These are phyloP conservation scores for Xylariomycetidae sp. DNA, from an alignment of 2,329 filamentous ascomycete genomes.

Conservation along the genomic window DNA sequence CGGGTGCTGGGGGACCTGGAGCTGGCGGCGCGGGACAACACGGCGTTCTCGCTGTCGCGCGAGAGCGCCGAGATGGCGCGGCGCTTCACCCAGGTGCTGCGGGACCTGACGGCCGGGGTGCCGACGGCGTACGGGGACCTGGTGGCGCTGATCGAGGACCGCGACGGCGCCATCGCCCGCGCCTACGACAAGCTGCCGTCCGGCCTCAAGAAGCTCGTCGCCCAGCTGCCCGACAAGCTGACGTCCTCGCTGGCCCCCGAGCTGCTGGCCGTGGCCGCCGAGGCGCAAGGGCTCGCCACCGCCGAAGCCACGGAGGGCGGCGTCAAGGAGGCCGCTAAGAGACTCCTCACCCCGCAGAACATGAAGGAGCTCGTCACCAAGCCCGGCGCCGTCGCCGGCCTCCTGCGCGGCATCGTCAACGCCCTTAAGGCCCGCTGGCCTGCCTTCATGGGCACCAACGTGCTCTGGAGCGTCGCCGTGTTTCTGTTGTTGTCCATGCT, in stretches of 20 bases:
- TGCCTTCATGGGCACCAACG: slow-evolving; percentile 83
- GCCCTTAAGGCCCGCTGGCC: slow-evolving; percentile 85
- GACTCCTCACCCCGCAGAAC: slow-evolving; percentile 63
- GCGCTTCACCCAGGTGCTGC: slow-evolving; percentile 83
- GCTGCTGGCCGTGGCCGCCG: slow-evolving; percentile 70
- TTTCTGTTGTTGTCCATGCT: slow-evolving; percentile 88
- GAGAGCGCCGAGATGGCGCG: slow-evolving; percentile 77
- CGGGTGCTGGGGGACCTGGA: slow-evolving; percentile 79
- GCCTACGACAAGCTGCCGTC: slow-evolving; percentile 64
- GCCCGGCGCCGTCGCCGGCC: slow-evolving; percentile 75
- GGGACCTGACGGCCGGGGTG: slow-evolving; percentile 85
- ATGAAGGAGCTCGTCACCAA: slow-evolving; percentile 77
- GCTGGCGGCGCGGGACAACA: slow-evolving; percentile 76
- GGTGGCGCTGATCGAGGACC: slow-evolving; percentile 54
- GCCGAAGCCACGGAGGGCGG: slow-evolving; percentile 39
- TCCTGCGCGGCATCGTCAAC: slow-evolving; percentile 86
- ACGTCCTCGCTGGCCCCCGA: slow-evolving; percentile 73
- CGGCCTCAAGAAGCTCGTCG: slow-evolving; percentile 80
- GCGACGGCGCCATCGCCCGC: slow-evolving; percentile 52
- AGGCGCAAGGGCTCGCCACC: slow-evolving; percentile 59
- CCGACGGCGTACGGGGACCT: slow-evolving; percentile 92
- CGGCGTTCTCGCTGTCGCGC: slow-evolving; percentile 74
- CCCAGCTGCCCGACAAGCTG: slow-evolving; percentile 75
- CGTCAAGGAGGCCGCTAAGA: slow-evolving; percentile 54
- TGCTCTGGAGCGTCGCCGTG: slow-evolving; percentile 81